Evolutionary conservation across 805 yeast genomes (phyloP), one percentile per base, ranked within the genome.

Genomic region (Nakazawaea siamensis): DNA sequence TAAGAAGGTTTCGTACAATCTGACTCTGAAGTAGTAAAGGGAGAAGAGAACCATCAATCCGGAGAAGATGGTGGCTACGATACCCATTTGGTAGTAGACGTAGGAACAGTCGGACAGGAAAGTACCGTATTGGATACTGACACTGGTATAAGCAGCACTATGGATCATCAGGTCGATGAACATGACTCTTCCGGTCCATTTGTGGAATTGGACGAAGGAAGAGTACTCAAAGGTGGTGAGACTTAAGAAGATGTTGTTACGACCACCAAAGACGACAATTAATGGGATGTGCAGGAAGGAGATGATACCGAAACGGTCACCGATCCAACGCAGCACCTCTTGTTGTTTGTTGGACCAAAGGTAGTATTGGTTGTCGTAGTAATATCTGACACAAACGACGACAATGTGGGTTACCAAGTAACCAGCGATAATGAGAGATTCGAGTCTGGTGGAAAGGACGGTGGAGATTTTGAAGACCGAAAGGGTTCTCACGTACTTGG

Each of bases 161-260:
- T 81, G 92, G 10, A 20, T 20, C 23, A 20, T 20, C 23, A 10
- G 10, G 23, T 8, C 7, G 10, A 20, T 20, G 23, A 20, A 20
- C 44, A 66, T 58, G 0, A 67, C 59, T 43, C 79, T 60, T 1
- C 82, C 80, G 29, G 67, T 54, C 81, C 84, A 76, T 51, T 67
- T 76, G 55, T 85, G 95, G 48, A 69, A 71, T 18, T 63, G 57
- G 46, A 73, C 62, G 57, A 83, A 81, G 1, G 80, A 66, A 11
- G 76, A 57, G 44, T 70, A 77, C 0, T 75, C 54, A 62, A 82
- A 66, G 2, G 88, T 85, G 1, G 87, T 69, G 5, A 78, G 35
- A 49, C 58, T 59, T 41, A 71, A 68, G 48, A 83, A 60, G 15
- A 84, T 73, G 49, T 80, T 83, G 53, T 83, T 84, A 47, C 92